phyloP scores from a whole-genome alignment of 2,329 filamentous ascomycete genomes.

The Verticillium isaacii region DNA sequence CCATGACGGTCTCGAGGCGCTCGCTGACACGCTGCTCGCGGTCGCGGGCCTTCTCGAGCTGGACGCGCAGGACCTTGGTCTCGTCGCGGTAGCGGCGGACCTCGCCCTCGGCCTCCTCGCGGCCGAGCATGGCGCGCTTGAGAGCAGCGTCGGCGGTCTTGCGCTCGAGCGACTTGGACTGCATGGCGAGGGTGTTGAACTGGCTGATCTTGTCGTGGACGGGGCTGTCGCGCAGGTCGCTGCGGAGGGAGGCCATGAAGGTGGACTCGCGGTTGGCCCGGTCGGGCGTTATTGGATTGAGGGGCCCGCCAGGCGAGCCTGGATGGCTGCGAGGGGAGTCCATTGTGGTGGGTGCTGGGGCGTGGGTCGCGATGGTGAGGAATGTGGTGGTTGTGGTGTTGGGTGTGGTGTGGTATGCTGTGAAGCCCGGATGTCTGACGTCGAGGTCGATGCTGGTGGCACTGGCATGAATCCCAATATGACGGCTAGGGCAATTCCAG shows the following conservation, averaged over 20 bases:
- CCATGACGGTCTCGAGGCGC: conserved; percentile 65
- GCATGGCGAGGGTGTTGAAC: conserved; percentile 63
- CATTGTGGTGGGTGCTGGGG: conserved; percentile 25
- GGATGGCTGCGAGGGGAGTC: conserved; percentile 42
- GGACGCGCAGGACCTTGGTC: conserved; percentile 45
- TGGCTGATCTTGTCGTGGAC: conserved; percentile 66
- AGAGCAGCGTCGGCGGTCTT: conserved; percentile 62
- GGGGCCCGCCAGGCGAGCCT: conserved; percentile 51
- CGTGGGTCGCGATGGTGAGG: not conserved
- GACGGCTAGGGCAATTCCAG: not conserved
- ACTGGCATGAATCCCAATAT: not conserved
- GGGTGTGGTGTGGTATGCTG: conserved; percentile 3
- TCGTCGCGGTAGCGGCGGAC: conserved; percentile 61
- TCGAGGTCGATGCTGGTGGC: not conserved
- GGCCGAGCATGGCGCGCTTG: conserved; percentile 61
- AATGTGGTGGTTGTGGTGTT: conserved; percentile 1
- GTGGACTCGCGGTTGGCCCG: conserved; percentile 49
- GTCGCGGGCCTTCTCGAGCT: conserved; percentile 61
- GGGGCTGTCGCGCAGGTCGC: conserved; percentile 49
- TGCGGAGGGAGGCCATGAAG: conserved; percentile 28
- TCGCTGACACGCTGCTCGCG: conserved; percentile 63
- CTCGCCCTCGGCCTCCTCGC: conserved; percentile 69
- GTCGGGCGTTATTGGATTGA: conserved; percentile 59
- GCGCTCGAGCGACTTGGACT: conserved; percentile 57
- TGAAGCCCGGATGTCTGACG: not conserved